Conservation (phyloP, 2,329 filamentous ascomycete genomes). For the Triangularia verruculosa region DNA sequence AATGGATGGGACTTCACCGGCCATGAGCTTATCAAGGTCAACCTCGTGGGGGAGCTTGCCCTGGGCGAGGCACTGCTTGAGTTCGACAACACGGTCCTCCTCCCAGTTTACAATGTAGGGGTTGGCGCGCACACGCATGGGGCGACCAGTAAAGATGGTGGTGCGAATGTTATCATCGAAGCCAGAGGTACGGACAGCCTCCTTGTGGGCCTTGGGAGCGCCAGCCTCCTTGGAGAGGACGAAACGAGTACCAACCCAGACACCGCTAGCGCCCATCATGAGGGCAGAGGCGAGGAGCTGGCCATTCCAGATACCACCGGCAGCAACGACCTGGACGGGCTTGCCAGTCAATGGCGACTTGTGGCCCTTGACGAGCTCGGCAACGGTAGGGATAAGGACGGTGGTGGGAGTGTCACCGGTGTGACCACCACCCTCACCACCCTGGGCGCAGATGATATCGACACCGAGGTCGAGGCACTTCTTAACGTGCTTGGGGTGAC, state of each 20-base stretch:
- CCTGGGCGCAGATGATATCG: conserved; percentile 97
- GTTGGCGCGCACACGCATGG: conserved; percentile 90
- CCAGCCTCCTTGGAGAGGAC: conserved; percentile 92
- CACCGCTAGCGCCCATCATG: conserved; percentile 86
- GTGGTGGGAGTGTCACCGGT: conserved; percentile 92
- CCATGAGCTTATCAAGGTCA: conserved; percentile 79
- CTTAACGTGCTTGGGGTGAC: conserved; percentile 97
- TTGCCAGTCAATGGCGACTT: conserved; percentile 84
- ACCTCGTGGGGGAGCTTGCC: conserved; percentile 91
- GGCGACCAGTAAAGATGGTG: conserved; percentile 97
- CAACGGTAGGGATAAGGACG: conserved; percentile 88
- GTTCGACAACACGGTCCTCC: conserved; percentile 82
- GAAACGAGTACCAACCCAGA: conserved; percentile 97
- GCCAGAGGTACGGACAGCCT: conserved; percentile 84
- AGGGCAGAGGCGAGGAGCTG: conserved; percentile 84
- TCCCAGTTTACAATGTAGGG: conserved; percentile 96
- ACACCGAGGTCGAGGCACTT: conserved; percentile 91
- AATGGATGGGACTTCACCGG: conserved; percentile 49
- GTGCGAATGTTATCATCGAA: conserved; percentile 97
- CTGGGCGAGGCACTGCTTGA: conserved; percentile 86
- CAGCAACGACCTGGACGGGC: conserved; percentile 88
- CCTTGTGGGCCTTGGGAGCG: conserved; percentile 89
- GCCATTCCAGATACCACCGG: conserved; percentile 91
- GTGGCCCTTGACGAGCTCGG: conserved; percentile 73
- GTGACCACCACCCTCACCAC: conserved; percentile 95